Base-by-base conservation (phyloP, 2,329 filamentous ascomycete genomes). In the Ophiostoma tasmaniense region DNA sequence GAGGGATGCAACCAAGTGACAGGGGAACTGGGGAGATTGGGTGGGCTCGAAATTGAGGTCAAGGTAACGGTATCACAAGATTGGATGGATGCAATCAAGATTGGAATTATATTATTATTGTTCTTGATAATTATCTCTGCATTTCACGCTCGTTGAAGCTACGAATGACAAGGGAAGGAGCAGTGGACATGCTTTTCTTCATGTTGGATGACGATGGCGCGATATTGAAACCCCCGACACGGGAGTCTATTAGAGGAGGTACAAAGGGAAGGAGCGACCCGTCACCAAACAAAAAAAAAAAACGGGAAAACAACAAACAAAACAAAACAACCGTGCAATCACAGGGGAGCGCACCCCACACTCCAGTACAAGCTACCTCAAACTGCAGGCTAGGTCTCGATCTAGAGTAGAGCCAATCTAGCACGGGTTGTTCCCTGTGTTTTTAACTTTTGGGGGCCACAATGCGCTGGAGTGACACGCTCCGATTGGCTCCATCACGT, bases 51-150 rank as follows among this genome's bases (percentile, higher is more conserved):
- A 50, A 62, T 66, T 42, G 37, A 65, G 64, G 61, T 42, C 59
- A 22, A 69, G 25, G 68, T 69, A 65, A 69, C 68, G 42, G 68
- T 67, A 67, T 67, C 68, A 67, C 68, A 28, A 64, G 20, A 64
- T 37, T 7, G 2, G 61, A 37, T 64, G 30, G 59, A 37, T 64
- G 30, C 20, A 39, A 37, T 61, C 55, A 30, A 37, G 61, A 37
- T 20, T n/a, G 61, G 61, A 37, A 13, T 37, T 55, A 25, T 50
- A 22, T 50, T n/a, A n/a, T n/a, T n/a, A n/a, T n/a, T n/a, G n/a
- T n/a, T n/a, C 14, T 22, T 14, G 10, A 39, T 39, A 39, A 14
- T 14, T 13, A 39, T 13, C 11, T 10, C 11, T 39, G 37, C 37
- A 14, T 14, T 14, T 39, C 25, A 50, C 8, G 50, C 13, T 22